Evolutionary conservation across 306 rosid species (phyloP).

Genomic region (Bauhinia variegata): DNA sequence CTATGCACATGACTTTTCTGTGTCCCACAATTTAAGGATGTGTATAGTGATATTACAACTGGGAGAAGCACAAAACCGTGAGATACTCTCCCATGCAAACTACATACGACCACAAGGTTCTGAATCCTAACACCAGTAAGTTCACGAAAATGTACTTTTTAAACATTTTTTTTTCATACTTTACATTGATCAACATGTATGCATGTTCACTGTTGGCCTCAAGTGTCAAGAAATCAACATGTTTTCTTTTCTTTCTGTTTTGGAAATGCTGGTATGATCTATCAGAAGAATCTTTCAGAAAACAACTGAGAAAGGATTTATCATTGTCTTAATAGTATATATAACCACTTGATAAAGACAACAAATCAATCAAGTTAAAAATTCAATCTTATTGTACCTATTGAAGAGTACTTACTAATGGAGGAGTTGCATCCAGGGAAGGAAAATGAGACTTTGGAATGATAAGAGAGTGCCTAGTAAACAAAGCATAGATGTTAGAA

Average conservation of each 20-base stretch:
- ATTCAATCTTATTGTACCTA: constrained; percentile 27
- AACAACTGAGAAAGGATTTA: constrained; percentile 24
- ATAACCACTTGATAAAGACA: neutral
- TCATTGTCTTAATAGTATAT: constrained; percentile 12
- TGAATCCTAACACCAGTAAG: no score
- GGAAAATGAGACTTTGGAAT: constrained; percentile 89
- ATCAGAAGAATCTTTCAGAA: constrained; percentile 10
- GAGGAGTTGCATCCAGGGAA: constrained; percentile 87
- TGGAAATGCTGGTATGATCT: constrained; percentile 21
- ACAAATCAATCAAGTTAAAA: constrained; percentile 12
- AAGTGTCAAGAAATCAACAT: neutral
- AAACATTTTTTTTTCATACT: no score
- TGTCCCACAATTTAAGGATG: neutral
- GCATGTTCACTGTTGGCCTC: no score
- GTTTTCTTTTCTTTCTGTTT: neutral
- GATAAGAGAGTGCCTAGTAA: constrained; percentile 86
- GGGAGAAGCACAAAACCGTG: no score
- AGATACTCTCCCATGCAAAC: no score
- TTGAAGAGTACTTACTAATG: constrained; percentile 72
- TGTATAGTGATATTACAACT: neutral
- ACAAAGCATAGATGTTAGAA: constrained; percentile 38
- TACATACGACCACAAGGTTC: no score
- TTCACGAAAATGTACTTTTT: no score
- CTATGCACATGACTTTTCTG: constrained; percentile 1
- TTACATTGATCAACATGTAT: no score